A percentile compares a stretch with the other conserved stretches of the same genome.
phyloP scores from a whole-genome alignment of 2,329 filamentous ascomycete genomes.

The Lomentospora prolificans region DNA sequence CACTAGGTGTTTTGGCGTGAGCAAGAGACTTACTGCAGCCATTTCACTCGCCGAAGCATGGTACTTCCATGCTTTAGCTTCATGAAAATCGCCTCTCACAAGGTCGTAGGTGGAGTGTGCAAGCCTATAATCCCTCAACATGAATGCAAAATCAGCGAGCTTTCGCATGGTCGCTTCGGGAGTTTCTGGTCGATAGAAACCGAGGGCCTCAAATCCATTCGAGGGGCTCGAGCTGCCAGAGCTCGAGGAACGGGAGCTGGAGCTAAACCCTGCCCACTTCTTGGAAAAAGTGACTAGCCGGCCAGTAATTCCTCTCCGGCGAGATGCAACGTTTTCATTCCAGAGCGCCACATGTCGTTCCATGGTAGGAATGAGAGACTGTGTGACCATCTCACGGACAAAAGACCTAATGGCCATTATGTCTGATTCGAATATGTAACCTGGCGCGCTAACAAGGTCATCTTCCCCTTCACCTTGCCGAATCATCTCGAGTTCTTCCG shows the following conservation, averaged over 20 bases:
- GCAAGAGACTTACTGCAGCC: slow-evolving; percentile 73
- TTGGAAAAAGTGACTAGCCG: slow-evolving; percentile 92
- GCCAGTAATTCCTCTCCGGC: slow-evolving; percentile 77
- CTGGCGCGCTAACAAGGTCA: slow-evolving; percentile 60
- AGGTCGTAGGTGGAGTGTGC: slow-evolving; percentile 89
- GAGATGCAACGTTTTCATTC: slow-evolving; percentile 95
- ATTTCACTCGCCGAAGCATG: slow-evolving; percentile 94
- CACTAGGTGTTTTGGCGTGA: slow-evolving; percentile 62
- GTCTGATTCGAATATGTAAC: slow-evolving; percentile 87
- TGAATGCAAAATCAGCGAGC: slow-evolving; percentile 89
- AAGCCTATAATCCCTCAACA: slow-evolving; percentile 93
- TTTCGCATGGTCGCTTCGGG: slow-evolving; percentile 89
- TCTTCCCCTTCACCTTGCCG: slow-evolving; percentile 53
- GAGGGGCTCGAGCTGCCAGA: slow-evolving; percentile 22
- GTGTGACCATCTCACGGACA: slow-evolving; percentile 87
- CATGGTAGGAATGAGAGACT: slow-evolving; percentile 94
- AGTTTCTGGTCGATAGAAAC: slow-evolving; percentile 75
- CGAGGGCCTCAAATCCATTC: slow-evolving; percentile 68
- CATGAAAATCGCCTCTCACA: slow-evolving; percentile 76
- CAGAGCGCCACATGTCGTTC: slow-evolving; percentile 82
- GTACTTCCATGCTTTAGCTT: slow-evolving; percentile 95
- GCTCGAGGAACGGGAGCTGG: slow-evolving; percentile 44
- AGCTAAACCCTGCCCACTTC: slow-evolving; percentile 76
- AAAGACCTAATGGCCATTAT: slow-evolving; percentile 80
- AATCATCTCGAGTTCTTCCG: slow-evolving; percentile 73